Conservation (phyloP, 2,329 filamentous ascomycete genomes). For the Diaporthe sp. region DNA sequence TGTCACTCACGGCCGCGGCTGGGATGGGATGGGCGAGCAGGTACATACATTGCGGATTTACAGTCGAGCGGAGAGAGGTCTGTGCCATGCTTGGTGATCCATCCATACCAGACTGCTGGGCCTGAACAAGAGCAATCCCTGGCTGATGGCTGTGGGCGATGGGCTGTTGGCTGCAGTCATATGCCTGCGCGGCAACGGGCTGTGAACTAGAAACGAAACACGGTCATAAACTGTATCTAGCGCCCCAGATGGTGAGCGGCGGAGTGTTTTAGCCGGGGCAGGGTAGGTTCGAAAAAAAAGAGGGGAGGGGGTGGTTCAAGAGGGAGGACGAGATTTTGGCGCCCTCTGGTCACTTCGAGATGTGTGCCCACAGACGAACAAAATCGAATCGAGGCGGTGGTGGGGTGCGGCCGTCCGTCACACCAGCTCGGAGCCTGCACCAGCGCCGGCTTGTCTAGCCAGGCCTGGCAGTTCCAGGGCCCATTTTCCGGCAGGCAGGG, state of each 20-base stretch:
- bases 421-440: conserved; percentile 10
- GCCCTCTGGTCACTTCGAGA: background rate
- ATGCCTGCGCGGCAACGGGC: background rate
- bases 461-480: background rate
- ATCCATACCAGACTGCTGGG: conserved; percentile 18
- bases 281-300: background rate
- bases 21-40: background rate
- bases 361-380: background rate
- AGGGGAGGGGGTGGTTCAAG: no score
- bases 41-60: background rate
- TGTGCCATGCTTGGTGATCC: conserved; percentile 1
- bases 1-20: background rate
- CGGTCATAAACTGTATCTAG: background rate
- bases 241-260: background rate
- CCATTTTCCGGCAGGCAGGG: conserved; percentile 3
- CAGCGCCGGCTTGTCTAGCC: background rate
- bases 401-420: background rate
- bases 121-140: conserved; percentile 1
- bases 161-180: background rate
- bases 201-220: background rate
- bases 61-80: conserved; percentile 13
- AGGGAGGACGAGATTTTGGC: background rate
- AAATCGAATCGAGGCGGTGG: background rate
- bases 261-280: background rate
- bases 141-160: background rate